Evolutionary conservation across 352 stramenopile genomes (phyloP).

Genomic region (Phytophthora syringae): DNA sequence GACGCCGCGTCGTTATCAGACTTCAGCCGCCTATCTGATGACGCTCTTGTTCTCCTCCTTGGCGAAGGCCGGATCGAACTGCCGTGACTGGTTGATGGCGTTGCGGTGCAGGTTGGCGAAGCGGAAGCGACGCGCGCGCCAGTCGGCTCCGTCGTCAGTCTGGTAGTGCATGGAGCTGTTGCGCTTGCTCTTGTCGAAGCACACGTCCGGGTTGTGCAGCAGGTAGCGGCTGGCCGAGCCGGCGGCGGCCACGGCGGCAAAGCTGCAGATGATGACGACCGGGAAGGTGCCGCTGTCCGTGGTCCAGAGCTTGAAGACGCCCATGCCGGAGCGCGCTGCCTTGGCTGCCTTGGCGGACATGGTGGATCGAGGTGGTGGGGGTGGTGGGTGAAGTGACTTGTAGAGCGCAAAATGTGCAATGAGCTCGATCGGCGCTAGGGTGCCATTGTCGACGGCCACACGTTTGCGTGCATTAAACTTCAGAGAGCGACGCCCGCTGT

Average conservation of each 20-base stretch:
- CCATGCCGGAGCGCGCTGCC: constrained; percentile 38
- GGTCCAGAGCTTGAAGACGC: constrained; percentile 58
- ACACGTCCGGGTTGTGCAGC: constrained; percentile 46
- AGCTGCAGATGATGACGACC: constrained; percentile 46
- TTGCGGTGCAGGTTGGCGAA: constrained; percentile 61
- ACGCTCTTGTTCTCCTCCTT: constrained; percentile 63
- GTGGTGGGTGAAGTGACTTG: neutral
- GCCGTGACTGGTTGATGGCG: constrained; percentile 68
- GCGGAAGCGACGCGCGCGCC: constrained; percentile 52
- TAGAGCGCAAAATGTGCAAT: constrained; percentile 25
- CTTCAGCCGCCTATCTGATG: constrained; percentile 22
- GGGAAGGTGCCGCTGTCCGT: constrained; percentile 58
- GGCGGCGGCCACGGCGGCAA: constrained; percentile 39
- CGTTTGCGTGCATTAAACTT: constrained; percentile 16
- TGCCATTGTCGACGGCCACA: no score
- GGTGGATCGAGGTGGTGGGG: constrained; percentile 9
- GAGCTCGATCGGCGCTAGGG: neutral
- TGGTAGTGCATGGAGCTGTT: constrained; percentile 46
- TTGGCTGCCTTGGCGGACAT: constrained; percentile 40
- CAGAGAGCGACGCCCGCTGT: constrained; percentile 16
- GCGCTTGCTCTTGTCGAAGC: constrained; percentile 47
- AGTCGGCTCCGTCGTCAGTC: constrained; percentile 38
- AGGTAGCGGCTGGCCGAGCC: constrained; percentile 38
- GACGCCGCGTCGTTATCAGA: neutral
- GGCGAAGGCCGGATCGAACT: constrained; percentile 57